Percentiles rank a stretch among this genome's conserved stretches.
phyloP scores from a whole-genome alignment of 805 yeast species.

The Starmerella apis region DNA sequence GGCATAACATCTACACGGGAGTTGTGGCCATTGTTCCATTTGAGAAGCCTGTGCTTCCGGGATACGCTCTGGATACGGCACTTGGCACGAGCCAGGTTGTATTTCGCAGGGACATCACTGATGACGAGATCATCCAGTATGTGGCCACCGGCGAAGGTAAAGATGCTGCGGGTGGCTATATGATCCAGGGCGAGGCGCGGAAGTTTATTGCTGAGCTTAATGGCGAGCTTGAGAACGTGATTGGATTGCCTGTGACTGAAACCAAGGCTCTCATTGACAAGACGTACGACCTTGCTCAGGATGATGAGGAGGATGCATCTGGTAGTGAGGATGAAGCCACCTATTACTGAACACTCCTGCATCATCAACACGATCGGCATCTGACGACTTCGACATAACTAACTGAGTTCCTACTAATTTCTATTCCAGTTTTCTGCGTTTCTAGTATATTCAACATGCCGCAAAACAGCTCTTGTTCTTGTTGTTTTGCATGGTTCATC shows the following conservation, averaged over 20 bases:
- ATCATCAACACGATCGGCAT: not conserved
- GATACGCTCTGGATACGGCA: slow-evolving; percentile 34
- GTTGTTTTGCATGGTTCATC: too few species aligned
- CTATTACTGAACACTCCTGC: slow-evolving; percentile 7
- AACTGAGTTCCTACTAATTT: too few species aligned
- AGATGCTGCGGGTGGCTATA: slow-evolving; percentile 87
- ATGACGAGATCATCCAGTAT: slow-evolving; percentile 50
- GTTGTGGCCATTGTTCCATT: slow-evolving; percentile 40
- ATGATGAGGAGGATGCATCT: slow-evolving; percentile 18
- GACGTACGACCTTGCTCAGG: slow-evolving; percentile 26
- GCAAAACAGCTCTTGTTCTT: too few species aligned
- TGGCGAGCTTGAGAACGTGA: slow-evolving; percentile 81
- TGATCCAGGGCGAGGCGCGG: slow-evolving; percentile 55
- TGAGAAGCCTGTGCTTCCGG: slow-evolving; percentile 36
- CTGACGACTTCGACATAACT: not conserved
- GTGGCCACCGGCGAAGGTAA: slow-evolving; percentile 62
- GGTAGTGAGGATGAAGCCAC: slow-evolving; percentile 16
- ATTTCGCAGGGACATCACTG: slow-evolving; percentile 37
- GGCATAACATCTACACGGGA: slow-evolving; percentile 46
- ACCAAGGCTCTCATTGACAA: slow-evolving; percentile 41
- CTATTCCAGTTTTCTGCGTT: too few species aligned
- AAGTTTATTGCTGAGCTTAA: slow-evolving; percentile 48
- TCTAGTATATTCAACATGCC: too few species aligned
- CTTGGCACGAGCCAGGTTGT: slow-evolving; percentile 37
- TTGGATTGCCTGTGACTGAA: slow-evolving; percentile 67